Evolutionary conservation across 1,284 basidiomycete species (phyloP), one percentile per base, ranked within the genome.

Genomic region (Cutaneotrichosporon sp.): DNA sequence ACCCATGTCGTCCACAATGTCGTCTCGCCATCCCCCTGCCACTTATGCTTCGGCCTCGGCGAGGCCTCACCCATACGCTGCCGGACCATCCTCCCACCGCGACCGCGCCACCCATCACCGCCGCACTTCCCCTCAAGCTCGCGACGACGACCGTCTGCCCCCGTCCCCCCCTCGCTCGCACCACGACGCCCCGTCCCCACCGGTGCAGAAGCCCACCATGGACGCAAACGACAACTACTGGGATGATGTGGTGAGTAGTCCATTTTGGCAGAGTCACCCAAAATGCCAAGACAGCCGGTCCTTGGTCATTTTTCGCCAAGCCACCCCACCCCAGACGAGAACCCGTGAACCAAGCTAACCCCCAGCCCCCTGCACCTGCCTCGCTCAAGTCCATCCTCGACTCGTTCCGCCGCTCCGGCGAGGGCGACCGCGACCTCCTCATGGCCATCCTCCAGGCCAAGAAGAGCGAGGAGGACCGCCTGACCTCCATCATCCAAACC

Each of bases 361-460:
- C 35, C 20, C 51, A 72, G 69, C 70, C 71, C 3, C 51, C 67
- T 19, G 66, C 88, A 17, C 87, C 90, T 2, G 88, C 90, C 0
- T 84, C 78, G 57, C 78, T 93, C 45, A 81, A 86, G 46, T 88
- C 90, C 63, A 90, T 93, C 35, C 82, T 93, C 26, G 80, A 81
- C 39, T 89, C 90, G 14, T 93, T 91, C 77, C 81, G 81, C 59
- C 75, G 82, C 35, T 86, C 84, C 63, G 90, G 90, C 53, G 87
- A 91, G 60, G 90, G 88, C 43, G 90, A 93, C 79, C 80, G 89
- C 34, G 88, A 91, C 51, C 85, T 91, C 82, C 79, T 93, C 24
- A 79, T 92, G 44, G 83, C 87, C 61, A 87, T 93, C 80, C 78
- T 93, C 48, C 88, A 85, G 59, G 89, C 90, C 69, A 92, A 93